Evolutionary conservation across 2,329 filamentous ascomycete species (phyloP), one percentile per base, ranked within the genome.

Genomic region (Colletotrichum sp.): DNA sequence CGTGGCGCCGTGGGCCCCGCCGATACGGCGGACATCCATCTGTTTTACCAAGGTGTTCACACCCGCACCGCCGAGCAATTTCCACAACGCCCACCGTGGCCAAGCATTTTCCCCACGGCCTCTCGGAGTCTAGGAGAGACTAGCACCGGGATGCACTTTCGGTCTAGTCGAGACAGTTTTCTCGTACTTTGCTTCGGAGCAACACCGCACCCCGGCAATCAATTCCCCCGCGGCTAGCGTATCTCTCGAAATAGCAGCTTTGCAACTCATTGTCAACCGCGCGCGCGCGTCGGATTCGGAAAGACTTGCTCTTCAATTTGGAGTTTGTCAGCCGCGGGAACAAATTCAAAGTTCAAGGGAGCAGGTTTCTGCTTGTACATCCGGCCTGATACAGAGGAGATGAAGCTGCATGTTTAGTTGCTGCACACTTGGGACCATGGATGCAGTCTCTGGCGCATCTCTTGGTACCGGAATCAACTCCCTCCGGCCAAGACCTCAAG

Each of bases 11-110:
- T 34, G 34, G 22, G 61, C 9, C 28, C 48, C 25, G 27, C 55
- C 70, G 70, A 74, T 65, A 39, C 28, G 48, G 74, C 64, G 70
- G 74, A 74, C 64, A 65, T 61, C 68, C 60, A 61, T 61, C n/a
- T 66, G 68, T 67, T 44, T 6, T 22, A 59, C 52, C 22, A 19
- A 2, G 19, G 39, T 19, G 30, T 34, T 36, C 36, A 44, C 28
- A 59, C 30, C 44, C 44, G 68, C 36, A 64, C 25, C 57, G 30
- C 39, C 66, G 71, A 70, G 19, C 32, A 44, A 44, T 65, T 65
- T 64, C 60, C 70, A 60, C 30, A 30, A 55, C 65, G 30, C 30
- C 59, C 60, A 48, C 34, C 34, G 34, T 30, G 44, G 63, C 63
- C 69, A 68, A 64, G 57, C 44, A 52, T 72, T 66, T 59, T 75